These are phyloP conservation scores for Nemania sp. DNA, from an alignment of 2,329 filamentous ascomycete species.

Conservation along the genomic window DNA sequence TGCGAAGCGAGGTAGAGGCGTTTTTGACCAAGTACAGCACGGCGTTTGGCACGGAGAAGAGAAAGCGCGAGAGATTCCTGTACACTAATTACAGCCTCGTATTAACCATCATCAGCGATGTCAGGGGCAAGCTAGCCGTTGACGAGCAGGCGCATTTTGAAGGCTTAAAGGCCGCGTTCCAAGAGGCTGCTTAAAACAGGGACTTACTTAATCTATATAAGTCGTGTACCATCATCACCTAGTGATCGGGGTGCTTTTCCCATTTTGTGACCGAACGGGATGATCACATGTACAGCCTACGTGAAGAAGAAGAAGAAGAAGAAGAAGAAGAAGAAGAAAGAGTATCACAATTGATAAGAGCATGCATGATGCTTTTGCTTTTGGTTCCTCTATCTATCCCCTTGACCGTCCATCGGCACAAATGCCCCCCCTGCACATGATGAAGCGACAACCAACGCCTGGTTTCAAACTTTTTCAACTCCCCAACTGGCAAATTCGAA, in stretches of 20 bases:
- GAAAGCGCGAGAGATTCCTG: conserved; percentile 84
- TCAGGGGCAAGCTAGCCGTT: conserved; percentile 70
- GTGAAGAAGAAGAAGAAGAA: too few species aligned
- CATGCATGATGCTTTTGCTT: not conserved
- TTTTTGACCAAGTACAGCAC: conserved; percentile 81
- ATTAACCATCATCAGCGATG: conserved; percentile 86
- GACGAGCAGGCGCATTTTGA: conserved; percentile 81
- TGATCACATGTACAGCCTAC: not conserved
- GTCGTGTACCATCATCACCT: not conserved
- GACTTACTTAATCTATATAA: not conserved
- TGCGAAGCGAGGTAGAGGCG: conserved; percentile 80
- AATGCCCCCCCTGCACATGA: not conserved
- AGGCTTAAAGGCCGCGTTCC: conserved; percentile 62
- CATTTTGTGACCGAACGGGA: not conserved
- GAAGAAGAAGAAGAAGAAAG: too few species aligned
- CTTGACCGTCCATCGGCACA: not conserved
- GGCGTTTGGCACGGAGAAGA: conserved; percentile 70
- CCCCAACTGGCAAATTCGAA: not conserved
- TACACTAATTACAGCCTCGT: conserved; percentile 96
- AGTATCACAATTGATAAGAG: not conserved
- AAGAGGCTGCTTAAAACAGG: conserved; percentile 47
- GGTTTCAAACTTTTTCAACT: too few species aligned
- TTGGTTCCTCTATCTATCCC: not conserved
- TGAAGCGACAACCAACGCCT: not conserved
- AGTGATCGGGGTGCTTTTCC: not conserved